Base-by-base conservation (phyloP, 1,139 yeast genomes). In the Wickerhamiella pararugosa region DNA sequence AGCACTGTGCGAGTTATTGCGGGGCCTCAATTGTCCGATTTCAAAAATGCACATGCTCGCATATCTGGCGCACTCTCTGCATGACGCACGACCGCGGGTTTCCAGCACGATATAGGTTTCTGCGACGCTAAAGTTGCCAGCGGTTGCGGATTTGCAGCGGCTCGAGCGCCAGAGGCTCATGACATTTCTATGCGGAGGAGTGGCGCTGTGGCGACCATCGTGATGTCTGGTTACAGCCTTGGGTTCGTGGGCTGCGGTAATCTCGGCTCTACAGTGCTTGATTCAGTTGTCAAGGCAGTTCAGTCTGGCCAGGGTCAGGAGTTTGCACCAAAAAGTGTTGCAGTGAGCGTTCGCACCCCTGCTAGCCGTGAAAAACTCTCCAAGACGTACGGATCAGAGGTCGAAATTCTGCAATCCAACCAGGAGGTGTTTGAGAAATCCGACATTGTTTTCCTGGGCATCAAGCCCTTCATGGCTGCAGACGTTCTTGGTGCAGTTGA, bases 211-310 rank as follows among this genome's bases (percentile, higher is more conserved):
- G 25, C 29, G 25, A 36, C 36, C 8, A 7, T 33, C n/a, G 25
- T 38, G 31, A 33, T 28, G 25, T 33, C 41, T 33, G 69, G 70
- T 45, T 76, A 73, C 59, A 80, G 90, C 4, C 65, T 90, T 44
- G 72, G 92, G 11, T 78, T 90, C 27, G 69, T 90, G 45, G 99
- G 96, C 36, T 76, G 94, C 54, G 99, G 99, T 45, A 87, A 83
- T 44, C 83, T 90, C 90, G 97, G 98, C 45, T 80, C 92, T 29
- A 96, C 98, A n/a, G 84, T 90, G 38, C 71, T 82, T 34, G 71
- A 84, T 10, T 94, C 97, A 21, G 79, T 87, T 42, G 69, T 73
- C 46, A 64, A 66, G 37, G 56, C 50, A 30, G 49, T 51, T 5
- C 49, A 44, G 30, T 41, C 47, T 25, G 47, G 47, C 6, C 35